Conservation (phyloP, 805 yeast genomes). For the Metschnikowia arizonensis region DNA sequence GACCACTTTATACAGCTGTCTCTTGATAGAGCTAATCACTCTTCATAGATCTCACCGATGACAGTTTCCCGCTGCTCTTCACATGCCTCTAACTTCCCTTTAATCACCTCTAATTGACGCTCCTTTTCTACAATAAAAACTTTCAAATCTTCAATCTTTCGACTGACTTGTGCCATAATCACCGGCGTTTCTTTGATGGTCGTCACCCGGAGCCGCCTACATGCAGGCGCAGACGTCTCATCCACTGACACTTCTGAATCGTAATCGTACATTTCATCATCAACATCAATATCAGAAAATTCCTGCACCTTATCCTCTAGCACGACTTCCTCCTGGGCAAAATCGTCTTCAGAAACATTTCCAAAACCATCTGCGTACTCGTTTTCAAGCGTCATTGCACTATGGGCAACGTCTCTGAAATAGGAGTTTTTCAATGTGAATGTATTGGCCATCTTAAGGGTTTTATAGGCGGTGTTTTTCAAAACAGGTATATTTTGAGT, state of each 20-base stretch:
- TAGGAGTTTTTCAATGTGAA: constrained; percentile 12
- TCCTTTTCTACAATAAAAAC: neutral
- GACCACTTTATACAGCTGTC: no score
- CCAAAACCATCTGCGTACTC: constrained; percentile 16
- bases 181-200: neutral
- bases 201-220: neutral
- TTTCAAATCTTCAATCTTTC: neutral
- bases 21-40: no score
- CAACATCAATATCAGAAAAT: neutral
- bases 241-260: constrained; percentile 15
- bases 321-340: neutral
- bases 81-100: neutral
- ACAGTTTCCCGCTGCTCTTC: no score
- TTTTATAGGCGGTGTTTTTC: constrained; percentile 21
- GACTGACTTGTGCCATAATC: neutral
- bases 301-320: constrained; percentile 6
- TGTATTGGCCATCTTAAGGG: constrained; percentile 5
- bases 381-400: constrained; percentile 2
- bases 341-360: constrained; percentile 13
- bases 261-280: constrained; percentile 12
- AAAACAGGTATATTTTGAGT: neutral
- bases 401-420: constrained; percentile 11
- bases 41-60: no score
- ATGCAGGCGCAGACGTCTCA: neutral
- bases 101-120: neutral